Conservation (phyloP, 257 asterid genomes). For the Solanum clarkiae region DNA sequence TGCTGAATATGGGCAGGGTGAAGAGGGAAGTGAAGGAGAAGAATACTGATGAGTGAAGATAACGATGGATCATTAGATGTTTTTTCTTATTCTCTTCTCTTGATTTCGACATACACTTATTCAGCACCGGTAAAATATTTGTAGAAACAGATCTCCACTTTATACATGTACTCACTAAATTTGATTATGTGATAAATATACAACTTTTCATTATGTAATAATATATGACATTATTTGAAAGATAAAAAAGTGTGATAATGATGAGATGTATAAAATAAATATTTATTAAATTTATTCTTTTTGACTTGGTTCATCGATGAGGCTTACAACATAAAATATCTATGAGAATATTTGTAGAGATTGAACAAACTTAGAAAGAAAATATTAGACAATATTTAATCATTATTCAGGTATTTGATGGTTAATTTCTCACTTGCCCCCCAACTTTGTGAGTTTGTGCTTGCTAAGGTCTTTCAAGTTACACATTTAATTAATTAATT, state of each 20-base stretch:
- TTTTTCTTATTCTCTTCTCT: not conserved
- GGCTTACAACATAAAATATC: not conserved
- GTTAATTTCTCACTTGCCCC: not conserved
- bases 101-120: not conserved
- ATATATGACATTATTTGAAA: not conserved
- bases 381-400: not conserved
- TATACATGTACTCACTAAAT: not conserved
- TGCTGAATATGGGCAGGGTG: not conserved
- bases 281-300: too few relatives aligned
- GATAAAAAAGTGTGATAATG: not conserved
- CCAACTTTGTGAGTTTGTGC: not conserved
- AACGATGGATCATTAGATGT: not conserved
- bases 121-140: not conserved
- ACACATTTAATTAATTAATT: not conserved
- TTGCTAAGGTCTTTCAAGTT: not conserved
- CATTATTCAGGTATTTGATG: not conserved
- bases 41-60: not conserved
- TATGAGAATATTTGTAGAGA: not conserved
- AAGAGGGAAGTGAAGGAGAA: constrained; percentile 3
- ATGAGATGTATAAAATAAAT: too few relatives aligned
- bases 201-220: not conserved
- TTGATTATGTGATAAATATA: not conserved
- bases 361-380: not conserved
- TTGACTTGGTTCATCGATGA: not conserved
- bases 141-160: not conserved